These are phyloP conservation scores for Exophiala phaeomuriformis DNA, from an alignment of 2,329 filamentous ascomycete species.

Conservation along the genomic window DNA sequence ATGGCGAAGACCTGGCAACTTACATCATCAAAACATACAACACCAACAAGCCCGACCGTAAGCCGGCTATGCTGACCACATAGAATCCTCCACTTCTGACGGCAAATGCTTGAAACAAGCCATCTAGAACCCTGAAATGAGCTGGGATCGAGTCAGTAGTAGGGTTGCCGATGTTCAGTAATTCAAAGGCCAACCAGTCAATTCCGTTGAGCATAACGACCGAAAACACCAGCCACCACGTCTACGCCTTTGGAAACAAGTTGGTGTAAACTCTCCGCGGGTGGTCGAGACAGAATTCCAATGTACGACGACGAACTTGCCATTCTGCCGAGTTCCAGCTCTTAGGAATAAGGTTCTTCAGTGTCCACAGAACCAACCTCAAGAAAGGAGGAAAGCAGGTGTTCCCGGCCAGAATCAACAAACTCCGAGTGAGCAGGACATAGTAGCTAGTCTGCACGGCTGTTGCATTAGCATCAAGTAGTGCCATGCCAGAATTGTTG, in stretches of 20 bases:
- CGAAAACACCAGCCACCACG: constrained; percentile 50
- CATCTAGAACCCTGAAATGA: constrained; percentile 47
- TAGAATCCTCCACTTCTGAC: constrained; percentile 45
- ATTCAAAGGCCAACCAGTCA: constrained; percentile 42
- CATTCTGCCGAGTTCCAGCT: constrained; percentile 31
- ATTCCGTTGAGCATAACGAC: constrained; percentile 48
- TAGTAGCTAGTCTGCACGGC: constrained; percentile 30
- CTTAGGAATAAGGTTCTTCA: constrained; percentile 43
- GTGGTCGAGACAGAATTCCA: constrained; percentile 55
- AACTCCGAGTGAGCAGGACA: constrained; percentile 29
- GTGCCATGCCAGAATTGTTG: constrained; percentile 44
- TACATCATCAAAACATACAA: constrained; percentile 98
- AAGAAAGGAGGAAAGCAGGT: constrained; percentile 50
- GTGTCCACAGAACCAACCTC: constrained; percentile 52
- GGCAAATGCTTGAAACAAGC: constrained; percentile 53
- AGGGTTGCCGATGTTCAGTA: constrained; percentile 44
- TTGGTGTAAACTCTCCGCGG: constrained; percentile 57
- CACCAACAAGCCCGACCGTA: constrained; percentile 54
- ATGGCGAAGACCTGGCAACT: not conserved
- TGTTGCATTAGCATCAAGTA: constrained; percentile 46
- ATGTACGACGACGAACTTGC: constrained; percentile 37
- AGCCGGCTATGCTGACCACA: constrained; percentile 42
- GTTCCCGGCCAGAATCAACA: constrained; percentile 35
- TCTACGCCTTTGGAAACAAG: constrained; percentile 56
- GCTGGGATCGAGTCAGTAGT: constrained; percentile 39